Evolutionary conservation across 148 eudicot species (phyloP).

Genomic region (Salicornia ramosissima): DNA sequence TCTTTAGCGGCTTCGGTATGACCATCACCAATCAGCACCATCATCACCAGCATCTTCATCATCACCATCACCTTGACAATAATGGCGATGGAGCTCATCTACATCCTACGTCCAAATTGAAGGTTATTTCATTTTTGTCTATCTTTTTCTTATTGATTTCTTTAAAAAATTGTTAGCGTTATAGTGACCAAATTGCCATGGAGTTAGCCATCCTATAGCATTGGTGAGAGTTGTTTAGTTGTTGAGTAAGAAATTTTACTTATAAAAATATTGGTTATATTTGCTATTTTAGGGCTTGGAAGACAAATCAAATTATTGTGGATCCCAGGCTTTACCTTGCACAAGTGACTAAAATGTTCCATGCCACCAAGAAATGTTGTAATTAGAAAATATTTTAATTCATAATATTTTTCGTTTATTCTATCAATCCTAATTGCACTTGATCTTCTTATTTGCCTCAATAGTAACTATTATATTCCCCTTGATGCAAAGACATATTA

Average conservation of each 20-base stretch:
- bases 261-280: neutral
- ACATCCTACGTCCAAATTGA: no score
- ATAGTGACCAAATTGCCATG: neutral
- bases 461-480: neutral
- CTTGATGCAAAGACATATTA: neutral
- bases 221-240: neutral
- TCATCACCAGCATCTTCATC: no score
- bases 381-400: neutral
- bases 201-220: neutral
- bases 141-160: no score
- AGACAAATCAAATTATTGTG: conserved; percentile 68
- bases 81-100: no score
- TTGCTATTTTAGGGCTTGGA: conserved; percentile 51
- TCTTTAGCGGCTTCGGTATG: no score
- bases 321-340: conserved; percentile 78
- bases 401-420: neutral
- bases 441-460: neutral
- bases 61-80: no score
- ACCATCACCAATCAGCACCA: no score
- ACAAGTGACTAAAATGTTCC: conserved; percentile 50
- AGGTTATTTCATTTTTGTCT: no score
- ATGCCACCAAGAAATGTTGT: conserved; percentile 64
- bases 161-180: no score
- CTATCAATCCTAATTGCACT: neutral
- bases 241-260: neutral